Base-by-base conservation (phyloP, 345 rosid species). In the Turnera subulata region DNA sequence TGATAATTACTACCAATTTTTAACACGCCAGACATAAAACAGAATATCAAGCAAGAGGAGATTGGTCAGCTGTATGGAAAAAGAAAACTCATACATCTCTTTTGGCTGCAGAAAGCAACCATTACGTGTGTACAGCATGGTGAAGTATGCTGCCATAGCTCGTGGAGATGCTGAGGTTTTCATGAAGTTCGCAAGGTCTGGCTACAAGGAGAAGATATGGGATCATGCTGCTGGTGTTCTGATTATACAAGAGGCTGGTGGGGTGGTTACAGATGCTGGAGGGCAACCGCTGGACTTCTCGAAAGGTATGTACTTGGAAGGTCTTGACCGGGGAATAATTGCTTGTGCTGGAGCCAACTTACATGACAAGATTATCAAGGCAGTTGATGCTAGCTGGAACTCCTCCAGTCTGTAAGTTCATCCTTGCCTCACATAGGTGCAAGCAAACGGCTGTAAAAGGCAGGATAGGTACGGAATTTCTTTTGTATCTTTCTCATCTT, bases 161-260 rank as follows among this genome's bases (percentile, higher is more conserved):
- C 76, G 80, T 1, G 85, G 80, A 4, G 78, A 80, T 60, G 85
- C 82, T 0, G 85, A 80, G 69, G 44, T 80, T 26, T 75, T 77
- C 16, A 75, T 77, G 85, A 80, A 80, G 70, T 80, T 80, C 26
- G 85, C 85, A 0, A 64, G 75, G 59, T 57, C 76, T 19, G 85
- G 80, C 21, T 77, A 77, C 78, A 80, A 75, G 76, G 85, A 80
- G 69, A 80, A 75, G 78, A 77, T 80, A 49, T 77, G 85, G 85
- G 85, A 80, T 63, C 85, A 80, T 57, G 85, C 80, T 1, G 82
- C 85, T 2, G 82, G 85, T 16, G 69, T 60, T 29, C 52, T 80
- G 9, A 80, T 80, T 50, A 57, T 77, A 59, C 59, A 77, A 62
- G 82, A 77, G 54, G 85, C 85, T 0, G 82, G 85, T 0, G 82